Conservation (phyloP, 768 basidiomycete genomes). For the Rhodotorula graminis region DNA sequence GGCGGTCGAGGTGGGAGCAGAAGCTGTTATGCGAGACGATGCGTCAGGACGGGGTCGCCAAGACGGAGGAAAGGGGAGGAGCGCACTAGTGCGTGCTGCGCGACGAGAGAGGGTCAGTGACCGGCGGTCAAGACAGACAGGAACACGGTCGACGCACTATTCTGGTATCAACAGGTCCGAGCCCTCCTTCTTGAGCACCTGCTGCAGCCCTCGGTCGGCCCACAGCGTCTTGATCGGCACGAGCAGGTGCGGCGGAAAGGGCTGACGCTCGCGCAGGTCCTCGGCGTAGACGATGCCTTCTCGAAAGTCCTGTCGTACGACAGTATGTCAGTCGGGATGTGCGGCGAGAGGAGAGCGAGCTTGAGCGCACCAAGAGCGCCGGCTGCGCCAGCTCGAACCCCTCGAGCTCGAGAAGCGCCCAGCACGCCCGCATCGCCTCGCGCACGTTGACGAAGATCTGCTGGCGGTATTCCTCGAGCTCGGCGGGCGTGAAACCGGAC, state of each 20-base stretch:
- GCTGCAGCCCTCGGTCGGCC: slow-evolving; percentile 65
- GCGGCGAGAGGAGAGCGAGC: not conserved
- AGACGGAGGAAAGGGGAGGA: not conserved
- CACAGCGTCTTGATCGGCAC: slow-evolving; percentile 75
- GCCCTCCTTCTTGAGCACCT: slow-evolving; percentile 71
- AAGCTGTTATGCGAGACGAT: slow-evolving; percentile 56
- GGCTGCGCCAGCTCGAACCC: slow-evolving; percentile 62
- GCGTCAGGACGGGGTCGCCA: not conserved
- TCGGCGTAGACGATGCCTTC: slow-evolving; percentile 62
- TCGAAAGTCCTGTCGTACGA: slow-evolving; percentile 50
- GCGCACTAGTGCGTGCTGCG: slow-evolving; percentile 19
- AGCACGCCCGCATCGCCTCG: slow-evolving; percentile 63
- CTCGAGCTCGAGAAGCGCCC: slow-evolving; percentile 87
- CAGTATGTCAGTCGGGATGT: not conserved
- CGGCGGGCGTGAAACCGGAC: slow-evolving; percentile 71
- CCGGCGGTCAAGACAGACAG: slow-evolving; percentile 8
- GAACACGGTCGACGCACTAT: slow-evolving; percentile 87
- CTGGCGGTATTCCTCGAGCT: slow-evolving; percentile 83
- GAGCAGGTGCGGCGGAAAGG: slow-evolving; percentile 66
- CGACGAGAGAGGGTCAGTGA: not conserved
- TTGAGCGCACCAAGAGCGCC: slow-evolving; percentile 52
- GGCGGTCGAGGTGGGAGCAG: slow-evolving; percentile 71
- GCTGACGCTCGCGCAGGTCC: slow-evolving; percentile 72
- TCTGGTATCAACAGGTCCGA: slow-evolving; percentile 80
- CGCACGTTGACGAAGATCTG: slow-evolving; percentile 89